A percentile compares a stretch with the other conserved stretches of the same genome.
Conservation (phyloP, 768 basidiomycete species). For the Pisolithus marmoratus region DNA sequence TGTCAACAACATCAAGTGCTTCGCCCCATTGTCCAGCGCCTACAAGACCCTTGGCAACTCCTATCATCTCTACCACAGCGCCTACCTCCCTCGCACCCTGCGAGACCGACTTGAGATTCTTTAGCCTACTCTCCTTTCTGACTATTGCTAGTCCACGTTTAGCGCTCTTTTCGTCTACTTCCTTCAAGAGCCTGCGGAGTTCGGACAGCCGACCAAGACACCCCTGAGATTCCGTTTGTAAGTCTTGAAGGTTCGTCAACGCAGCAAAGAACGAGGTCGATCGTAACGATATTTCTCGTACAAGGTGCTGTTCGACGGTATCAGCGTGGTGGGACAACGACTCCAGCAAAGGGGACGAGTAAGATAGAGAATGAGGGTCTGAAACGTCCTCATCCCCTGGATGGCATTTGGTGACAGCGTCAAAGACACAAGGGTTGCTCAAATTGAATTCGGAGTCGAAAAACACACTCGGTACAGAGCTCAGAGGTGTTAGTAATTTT, state of each 20-base stretch:
- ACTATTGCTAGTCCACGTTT: conserved; percentile 77
- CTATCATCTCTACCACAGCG: conserved; percentile 73
- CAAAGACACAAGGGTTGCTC: conserved; percentile 71
- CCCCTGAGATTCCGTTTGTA: conserved; percentile 82
- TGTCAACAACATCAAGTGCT: conserved; percentile 70
- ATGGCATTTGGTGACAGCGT: conserved; percentile 64
- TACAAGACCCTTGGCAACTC: conserved; percentile 68
- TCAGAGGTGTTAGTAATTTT: conserved; percentile 60
- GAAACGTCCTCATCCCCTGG: conserved; percentile 31
- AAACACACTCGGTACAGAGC: conserved; percentile 75
- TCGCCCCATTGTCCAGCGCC: conserved; percentile 83
- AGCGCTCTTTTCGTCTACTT: conserved; percentile 74
- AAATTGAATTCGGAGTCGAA: conserved; percentile 78
- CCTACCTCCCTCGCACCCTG: conserved; percentile 60
- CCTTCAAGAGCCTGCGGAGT: conserved; percentile 63
- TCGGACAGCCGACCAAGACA: conserved; percentile 73
- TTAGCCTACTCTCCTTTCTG: conserved; percentile 53
- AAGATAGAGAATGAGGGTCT: conserved; percentile 59
- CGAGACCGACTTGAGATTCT: conserved; percentile 53
- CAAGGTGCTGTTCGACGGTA: conserved; percentile 89
- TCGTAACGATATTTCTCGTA: conserved; percentile 85
- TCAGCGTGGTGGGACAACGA: conserved; percentile 90
- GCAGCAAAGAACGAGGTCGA: conserved; percentile 96
- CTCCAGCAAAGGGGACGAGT: conserved; percentile 75
- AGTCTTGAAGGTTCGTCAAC: conserved; percentile 86